phyloP scores from a whole-genome alignment of 352 stramenopile species.

The Stramenopiles sp. region DNA sequence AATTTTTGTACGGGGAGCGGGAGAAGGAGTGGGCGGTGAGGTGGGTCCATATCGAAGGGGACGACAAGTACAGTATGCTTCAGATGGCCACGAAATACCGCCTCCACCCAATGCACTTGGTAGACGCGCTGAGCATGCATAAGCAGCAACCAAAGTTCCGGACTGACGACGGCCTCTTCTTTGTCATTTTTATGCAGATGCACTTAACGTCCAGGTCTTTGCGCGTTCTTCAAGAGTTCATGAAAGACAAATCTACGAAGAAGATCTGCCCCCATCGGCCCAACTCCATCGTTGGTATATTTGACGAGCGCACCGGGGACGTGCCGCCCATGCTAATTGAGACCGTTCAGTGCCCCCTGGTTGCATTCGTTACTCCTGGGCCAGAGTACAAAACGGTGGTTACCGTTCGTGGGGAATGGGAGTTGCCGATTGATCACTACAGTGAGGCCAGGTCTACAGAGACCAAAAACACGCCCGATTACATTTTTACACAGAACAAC shows the following conservation, averaged over 20 bases:
- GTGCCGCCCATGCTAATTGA: not conserved
- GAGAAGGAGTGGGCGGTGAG: not conserved
- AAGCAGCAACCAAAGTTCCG: not conserved
- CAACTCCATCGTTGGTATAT: not conserved
- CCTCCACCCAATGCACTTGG: not conserved
- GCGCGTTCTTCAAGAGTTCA: not conserved
- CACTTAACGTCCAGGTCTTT: not conserved
- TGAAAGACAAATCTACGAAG: not conserved
- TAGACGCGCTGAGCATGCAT: not conserved
- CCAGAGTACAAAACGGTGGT: not conserved
- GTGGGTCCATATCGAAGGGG: not conserved
- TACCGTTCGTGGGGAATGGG: not conserved
- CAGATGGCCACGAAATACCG: not conserved
- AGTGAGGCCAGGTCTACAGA: too few species aligned
- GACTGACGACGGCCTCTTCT: not conserved
- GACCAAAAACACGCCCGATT: too few species aligned
- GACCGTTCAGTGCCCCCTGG: not conserved
- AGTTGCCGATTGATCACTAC: not conserved
- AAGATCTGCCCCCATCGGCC: not conserved
- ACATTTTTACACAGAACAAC: too few species aligned
- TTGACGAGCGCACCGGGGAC: not conserved
- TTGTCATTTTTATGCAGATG: not conserved
- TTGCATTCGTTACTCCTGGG: not conserved
- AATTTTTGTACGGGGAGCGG: not conserved
- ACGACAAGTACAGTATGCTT: not conserved